phyloP scores from a whole-genome alignment of 2,329 filamentous ascomycete species.

The Fusarium miscanthi region DNA sequence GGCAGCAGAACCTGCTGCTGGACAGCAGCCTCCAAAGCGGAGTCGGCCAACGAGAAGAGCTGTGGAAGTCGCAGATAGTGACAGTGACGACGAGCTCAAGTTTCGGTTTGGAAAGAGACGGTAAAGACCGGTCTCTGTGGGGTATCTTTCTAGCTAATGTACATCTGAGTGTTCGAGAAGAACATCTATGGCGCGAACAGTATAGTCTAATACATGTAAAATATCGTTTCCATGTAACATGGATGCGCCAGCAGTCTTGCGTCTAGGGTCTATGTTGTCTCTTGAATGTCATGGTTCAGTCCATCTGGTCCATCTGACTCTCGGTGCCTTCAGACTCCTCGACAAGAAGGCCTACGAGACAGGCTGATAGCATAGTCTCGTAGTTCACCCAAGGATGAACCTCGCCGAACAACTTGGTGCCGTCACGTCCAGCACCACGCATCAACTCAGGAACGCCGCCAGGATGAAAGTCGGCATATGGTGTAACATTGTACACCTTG shows the following conservation, averaged over 20 bases:
- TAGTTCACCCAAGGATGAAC: constrained; percentile 79
- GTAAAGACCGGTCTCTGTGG: constrained; percentile 45
- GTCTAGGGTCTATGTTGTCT: neutral
- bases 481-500: constrained; percentile 92
- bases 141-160: constrained; percentile 49
- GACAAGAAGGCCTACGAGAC: constrained; percentile 72
- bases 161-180: constrained; percentile 37
- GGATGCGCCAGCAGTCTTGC: neutral
- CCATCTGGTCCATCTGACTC: constrained; percentile 70
- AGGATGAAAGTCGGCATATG: constrained; percentile 91
- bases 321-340: constrained; percentile 61
- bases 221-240: neutral
- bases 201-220: constrained; percentile 14
- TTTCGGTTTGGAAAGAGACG: constrained; percentile 66
- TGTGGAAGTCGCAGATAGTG: constrained; percentile 52
- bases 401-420: constrained; percentile 72
- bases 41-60: constrained; percentile 50
- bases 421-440: constrained; percentile 70
- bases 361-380: constrained; percentile 74
- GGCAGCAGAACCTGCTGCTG: constrained; percentile 46
- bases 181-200: constrained; percentile 26
- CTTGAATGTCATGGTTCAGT: constrained; percentile 52
- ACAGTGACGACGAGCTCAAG: constrained; percentile 67
- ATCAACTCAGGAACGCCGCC: constrained; percentile 82
- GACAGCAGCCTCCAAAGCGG: constrained; percentile 49